A percentile compares a stretch with the other conserved stretches of the same genome.
phyloP scores from a whole-genome alignment of 148 eudicot genomes.

The Rhododendron molle region DNA sequence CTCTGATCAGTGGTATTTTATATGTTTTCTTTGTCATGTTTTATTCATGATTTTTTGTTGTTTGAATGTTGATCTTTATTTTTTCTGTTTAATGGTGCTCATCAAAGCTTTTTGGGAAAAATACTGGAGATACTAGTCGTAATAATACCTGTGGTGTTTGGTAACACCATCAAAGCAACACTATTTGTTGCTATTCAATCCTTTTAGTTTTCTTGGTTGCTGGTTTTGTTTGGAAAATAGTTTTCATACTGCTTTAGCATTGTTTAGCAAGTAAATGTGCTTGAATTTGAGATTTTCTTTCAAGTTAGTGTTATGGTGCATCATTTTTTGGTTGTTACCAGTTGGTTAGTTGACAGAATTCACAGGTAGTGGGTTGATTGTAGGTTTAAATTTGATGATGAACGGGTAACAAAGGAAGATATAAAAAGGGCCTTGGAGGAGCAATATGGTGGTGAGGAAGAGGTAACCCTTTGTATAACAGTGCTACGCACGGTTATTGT shows the following conservation, averaged over 20 bases:
- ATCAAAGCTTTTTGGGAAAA: not conserved
- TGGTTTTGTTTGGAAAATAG: not conserved
- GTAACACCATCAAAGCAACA: not conserved
- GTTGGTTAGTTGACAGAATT: not conserved
- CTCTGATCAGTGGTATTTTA: constrained; percentile 61
- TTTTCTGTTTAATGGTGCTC: not conserved
- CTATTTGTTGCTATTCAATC: not conserved
- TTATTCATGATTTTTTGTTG: not conserved
- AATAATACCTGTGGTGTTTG: not conserved
- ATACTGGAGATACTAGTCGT: not conserved
- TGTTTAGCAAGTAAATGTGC: not conserved
- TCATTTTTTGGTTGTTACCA: not conserved
- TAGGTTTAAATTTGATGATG: constrained; percentile 94
- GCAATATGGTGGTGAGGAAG: constrained; percentile 95
- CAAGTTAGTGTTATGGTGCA: not conserved
- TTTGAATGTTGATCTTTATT: not conserved
- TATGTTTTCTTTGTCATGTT: not conserved
- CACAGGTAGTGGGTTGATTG: not conserved
- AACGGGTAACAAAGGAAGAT: constrained; percentile 89
- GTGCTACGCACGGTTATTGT: not conserved
- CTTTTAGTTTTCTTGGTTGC: not conserved
- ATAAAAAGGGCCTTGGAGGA: constrained; percentile 75
- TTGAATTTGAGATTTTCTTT: not conserved
- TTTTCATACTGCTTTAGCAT: not conserved
- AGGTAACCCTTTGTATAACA: constrained; percentile 35